Evolutionary conservation across 371 early-diverging fungal species (phyloP), one percentile per base, ranked within the genome.

Genomic region (Rhizomucor pusillus): DNA sequence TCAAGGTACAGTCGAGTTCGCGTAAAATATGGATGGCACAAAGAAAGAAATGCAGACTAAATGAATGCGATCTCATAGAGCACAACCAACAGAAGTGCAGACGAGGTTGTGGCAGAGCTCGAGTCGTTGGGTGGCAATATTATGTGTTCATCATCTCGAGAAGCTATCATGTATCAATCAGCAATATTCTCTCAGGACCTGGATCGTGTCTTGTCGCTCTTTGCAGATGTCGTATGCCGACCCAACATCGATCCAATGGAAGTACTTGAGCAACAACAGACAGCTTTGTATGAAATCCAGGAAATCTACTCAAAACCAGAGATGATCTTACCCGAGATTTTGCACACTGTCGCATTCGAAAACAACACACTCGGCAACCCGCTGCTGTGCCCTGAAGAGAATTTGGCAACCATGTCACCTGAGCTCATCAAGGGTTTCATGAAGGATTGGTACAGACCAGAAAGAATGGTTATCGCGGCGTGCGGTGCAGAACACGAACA

Each of bases 91-190:
- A 67, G 79, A 46, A 81, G 81, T 18, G 80, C 85, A 12, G 85
- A 82, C 39, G 73, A 88, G 57, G 84, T 94, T n/a, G 80, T 88
- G 56, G 73, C 81, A 20, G 80, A 87, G 63, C 71, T 96, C 43
- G 96, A 95, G 56, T 77, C 82, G 18, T 70, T 96, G 16, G 97
- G 96, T 13, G 95, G 95, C 19, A 94, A 93, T 50, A 81, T 97
- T 29, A 85, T 87, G 78, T 89, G 94, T 47, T 90, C 92, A 29
- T 85, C 90, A 35, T 87, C 92, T n/a, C 87, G 97, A 18, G 98
- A 98, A 69, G 84, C 87, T 45, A 91, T 96, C 68, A 90, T 94
- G 87, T 95, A 94, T 67, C 96, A 95, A 69, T 89, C 92, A 0
- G 86, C 94, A 3, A 89, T 96, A 20, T 92, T 96, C 65, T 84